Base-by-base conservation (phyloP, 2,329 filamentous ascomycete genomes). In the Verruconis gallopava region DNA sequence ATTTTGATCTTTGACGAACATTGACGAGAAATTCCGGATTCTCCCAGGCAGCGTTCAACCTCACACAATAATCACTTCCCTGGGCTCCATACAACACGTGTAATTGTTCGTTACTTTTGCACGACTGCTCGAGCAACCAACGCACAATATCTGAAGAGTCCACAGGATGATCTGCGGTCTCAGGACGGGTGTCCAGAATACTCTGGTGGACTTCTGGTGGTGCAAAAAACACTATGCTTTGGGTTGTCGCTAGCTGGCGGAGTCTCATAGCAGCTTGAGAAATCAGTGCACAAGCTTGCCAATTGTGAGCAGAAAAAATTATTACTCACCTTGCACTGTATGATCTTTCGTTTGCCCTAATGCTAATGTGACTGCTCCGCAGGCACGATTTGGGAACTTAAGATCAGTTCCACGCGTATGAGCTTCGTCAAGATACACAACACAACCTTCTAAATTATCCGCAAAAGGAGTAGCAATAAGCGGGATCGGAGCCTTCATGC, bases 401-500 rank as follows among this genome's bases (percentile, higher is more conserved):
- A 88, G 52, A 47, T 88, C 81, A 0, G 71, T 84, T 0, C 82
- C 81, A 46, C 81, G 58, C 0, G 80, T 83, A 47, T 86, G 81
- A 0, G 72, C 69, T 44, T 88, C 75, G 38, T 86, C 81, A 0
- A 88, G 62, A 42, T 78, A 86, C 0, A 85, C 65, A 0, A 83
- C 53, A 43, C 81, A 86, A 0, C 48, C 49, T 4, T 75, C 72
- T 0, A 80, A 56, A 5, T 76, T 67, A 0, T 66, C 61, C 0
- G 61, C 57, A 49, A 73, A 84, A 0, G 77, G 67, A 0, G 81
- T 85, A 0, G 62, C 67, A 3, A 70, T 65, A 0, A 86, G 61
- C 0, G 58, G 51, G 28, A 77, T 69, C 6, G 25, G 25, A 0
- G 66, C 48, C 0, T 54, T 52, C 0, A 66, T 70, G 2, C 57